These are phyloP conservation scores for Cetradonia linearis DNA, from an alignment of 495 filamentous ascomycete genomes.

Conservation along the genomic window DNA sequence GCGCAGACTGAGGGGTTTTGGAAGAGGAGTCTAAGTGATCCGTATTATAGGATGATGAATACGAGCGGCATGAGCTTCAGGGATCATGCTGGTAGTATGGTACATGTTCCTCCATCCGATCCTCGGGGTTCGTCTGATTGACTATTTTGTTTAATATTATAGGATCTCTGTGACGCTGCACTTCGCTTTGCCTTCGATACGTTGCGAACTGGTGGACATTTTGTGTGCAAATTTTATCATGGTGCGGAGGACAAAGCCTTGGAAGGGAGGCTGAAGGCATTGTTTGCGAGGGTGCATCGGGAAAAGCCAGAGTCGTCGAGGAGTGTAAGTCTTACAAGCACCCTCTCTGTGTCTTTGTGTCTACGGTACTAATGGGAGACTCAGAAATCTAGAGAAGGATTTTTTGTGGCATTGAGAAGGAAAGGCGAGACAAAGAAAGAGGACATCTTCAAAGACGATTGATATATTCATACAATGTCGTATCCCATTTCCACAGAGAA, in stretches of 20 bases:
- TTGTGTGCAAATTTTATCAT: conserved; percentile 97
- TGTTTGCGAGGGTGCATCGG: conserved; percentile 70
- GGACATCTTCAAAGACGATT: conserved; percentile 28
- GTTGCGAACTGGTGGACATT: conserved; percentile 70
- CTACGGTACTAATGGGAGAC: conserved; percentile 17
- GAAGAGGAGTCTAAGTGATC: conserved; percentile 81
- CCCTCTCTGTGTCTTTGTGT: not conserved
- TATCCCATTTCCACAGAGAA: not conserved
- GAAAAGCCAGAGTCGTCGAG: conserved; percentile 88
- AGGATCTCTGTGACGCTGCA: conserved; percentile 86
- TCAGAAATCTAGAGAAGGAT: conserved; percentile 85
- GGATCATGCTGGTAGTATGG: conserved; percentile 94
- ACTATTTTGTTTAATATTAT: not conserved
- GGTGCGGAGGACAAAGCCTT: conserved; percentile 73
- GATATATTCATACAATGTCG: not conserved
- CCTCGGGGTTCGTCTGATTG: not conserved
- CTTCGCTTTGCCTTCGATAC: conserved; percentile 75
- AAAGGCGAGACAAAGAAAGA: conserved; percentile 37
- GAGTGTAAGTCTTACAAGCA: conserved; percentile 46
- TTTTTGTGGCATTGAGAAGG: conserved; percentile 66
- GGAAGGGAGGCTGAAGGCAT: conserved; percentile 55
- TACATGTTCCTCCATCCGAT: conserved; percentile 28
- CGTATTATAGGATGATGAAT: conserved; percentile 97
- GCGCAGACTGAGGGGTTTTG: conserved; percentile 63
- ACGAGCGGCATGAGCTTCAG: conserved; percentile 76